phyloP scores from a whole-genome alignment of 1,139 yeast genomes.

The Blastobotrys apis region DNA sequence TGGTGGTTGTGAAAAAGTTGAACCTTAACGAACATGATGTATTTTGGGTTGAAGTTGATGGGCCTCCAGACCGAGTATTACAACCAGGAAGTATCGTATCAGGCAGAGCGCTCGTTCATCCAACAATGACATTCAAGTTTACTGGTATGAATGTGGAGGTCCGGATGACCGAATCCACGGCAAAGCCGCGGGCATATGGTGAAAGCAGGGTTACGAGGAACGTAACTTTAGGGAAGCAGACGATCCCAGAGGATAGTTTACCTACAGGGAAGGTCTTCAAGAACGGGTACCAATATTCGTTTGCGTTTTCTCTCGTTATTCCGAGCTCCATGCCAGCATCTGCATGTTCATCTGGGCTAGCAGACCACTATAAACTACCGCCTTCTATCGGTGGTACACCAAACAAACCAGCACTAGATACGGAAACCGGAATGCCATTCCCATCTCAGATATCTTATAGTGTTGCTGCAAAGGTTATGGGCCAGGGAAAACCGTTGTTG shows the following conservation, averaged over 20 bases:
- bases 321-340: slow-evolving; percentile 2
- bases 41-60: slow-evolving; percentile 10
- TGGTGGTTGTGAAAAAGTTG: not conserved
- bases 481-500: slow-evolving; percentile 9
- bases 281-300: not conserved
- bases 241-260: not conserved
- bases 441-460: slow-evolving; percentile 9
- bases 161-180: slow-evolving; percentile 7
- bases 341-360: slow-evolving; percentile 3
- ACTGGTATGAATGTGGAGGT: slow-evolving; percentile 5
- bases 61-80: slow-evolving; percentile 8
- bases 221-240: not conserved
- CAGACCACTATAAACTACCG: slow-evolving; percentile 9
- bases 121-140: slow-evolving; percentile 10
- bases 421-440: not conserved
- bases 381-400: slow-evolving; percentile 10
- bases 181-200: slow-evolving; percentile 9
- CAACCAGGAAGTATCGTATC: slow-evolving; percentile 10
- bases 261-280: slow-evolving; percentile 3
- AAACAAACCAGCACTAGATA: slow-evolving; percentile 3
- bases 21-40: slow-evolving; percentile 5
- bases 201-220: slow-evolving; percentile 7
- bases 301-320: slow-evolving; percentile 1
- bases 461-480: slow-evolving; percentile 6
- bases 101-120: slow-evolving; percentile 11